Evolutionary conservation across 2,329 filamentous ascomycete species (phyloP), one percentile per base, ranked within the genome.

Genomic region (Ascosphaera aggregata): DNA sequence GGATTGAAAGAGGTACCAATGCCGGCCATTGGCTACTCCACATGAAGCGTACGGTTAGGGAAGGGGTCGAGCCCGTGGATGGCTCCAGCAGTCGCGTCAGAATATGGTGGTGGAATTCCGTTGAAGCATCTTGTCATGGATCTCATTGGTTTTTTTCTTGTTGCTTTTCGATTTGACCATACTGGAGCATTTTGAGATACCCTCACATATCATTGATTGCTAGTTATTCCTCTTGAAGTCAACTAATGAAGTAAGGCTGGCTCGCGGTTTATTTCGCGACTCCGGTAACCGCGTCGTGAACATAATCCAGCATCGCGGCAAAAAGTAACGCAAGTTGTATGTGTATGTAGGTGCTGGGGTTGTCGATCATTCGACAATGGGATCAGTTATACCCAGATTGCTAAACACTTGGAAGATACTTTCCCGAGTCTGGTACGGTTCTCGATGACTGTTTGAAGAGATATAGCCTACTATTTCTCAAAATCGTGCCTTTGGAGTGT

Each of bases 331-430:
- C 22, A 7, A 27, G 7, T 5, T 27, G 7, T 7, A 27, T 5
- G 11, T 11, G 5, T 7, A 27, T 7, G 22, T 27, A 27, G 5
- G 22, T 11, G 7, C 7, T 27, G 22, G 11, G 22, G 22, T 11
- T 11, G 5, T 5, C 7, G 7, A 27, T 27, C 22, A 27, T 5
- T 11, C 5, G 22, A 7, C 7, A 5, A 43, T 53, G 17, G 41
- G n/a, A n/a, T n/a, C n/a, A n/a, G n/a, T n/a, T n/a, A n/a, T n/a
- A n/a, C n/a, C n/a, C n/a, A n/a, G n/a, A n/a, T n/a, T n/a, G n/a
- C 46, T 11, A 47, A 43, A 22, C 47, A 54, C 18, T 49, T 50
- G 5, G 48, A 50, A 4, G 42, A 43, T 2, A 47, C 51, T 34
- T 48, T 48, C 17, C 40, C 44, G n/a, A 42, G 45, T 15, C 44